Conservation (phyloP, 2,329 filamentous ascomycete species). For the Aureobasidium sp. region DNA sequence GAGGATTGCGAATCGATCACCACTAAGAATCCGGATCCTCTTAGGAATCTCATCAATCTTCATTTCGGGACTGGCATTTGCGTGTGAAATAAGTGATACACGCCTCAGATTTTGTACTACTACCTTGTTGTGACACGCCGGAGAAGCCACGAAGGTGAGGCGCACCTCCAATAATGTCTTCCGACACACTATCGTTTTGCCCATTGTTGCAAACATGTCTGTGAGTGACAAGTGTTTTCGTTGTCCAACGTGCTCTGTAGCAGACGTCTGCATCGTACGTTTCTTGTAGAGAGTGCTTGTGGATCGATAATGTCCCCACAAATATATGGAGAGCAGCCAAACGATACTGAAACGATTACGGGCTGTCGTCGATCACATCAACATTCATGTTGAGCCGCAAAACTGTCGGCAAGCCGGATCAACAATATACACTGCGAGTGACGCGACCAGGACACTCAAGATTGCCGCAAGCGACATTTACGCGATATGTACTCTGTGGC, state of each 20-base stretch:
- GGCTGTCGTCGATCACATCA: constrained; percentile 4
- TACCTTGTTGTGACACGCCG: not conserved
- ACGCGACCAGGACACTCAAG: not conserved
- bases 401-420: not conserved
- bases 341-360: constrained; percentile 10
- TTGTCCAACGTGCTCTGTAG: not conserved
- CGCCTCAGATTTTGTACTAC: not conserved
- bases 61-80: not conserved
- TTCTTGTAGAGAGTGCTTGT: not conserved
- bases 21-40: not conserved
- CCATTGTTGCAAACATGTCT: not conserved
- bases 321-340: not conserved
- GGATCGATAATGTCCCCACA: not conserved
- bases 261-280: not conserved
- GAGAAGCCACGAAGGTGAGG: not conserved
- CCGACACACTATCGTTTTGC: not conserved
- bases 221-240: not conserved
- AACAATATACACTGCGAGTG: not conserved
- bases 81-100: not conserved
- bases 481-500: not conserved
- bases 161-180: not conserved
- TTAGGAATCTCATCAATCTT: not conserved
- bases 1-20: constrained; percentile 1
- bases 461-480: constrained; percentile 5
- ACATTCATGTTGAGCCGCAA: not conserved